A percentile compares a stretch with the other conserved stretches of the same genome.
Evolutionary conservation across 768 basidiomycete species (phyloP).

Genomic region (Rhodotorula babjevae): DNA sequence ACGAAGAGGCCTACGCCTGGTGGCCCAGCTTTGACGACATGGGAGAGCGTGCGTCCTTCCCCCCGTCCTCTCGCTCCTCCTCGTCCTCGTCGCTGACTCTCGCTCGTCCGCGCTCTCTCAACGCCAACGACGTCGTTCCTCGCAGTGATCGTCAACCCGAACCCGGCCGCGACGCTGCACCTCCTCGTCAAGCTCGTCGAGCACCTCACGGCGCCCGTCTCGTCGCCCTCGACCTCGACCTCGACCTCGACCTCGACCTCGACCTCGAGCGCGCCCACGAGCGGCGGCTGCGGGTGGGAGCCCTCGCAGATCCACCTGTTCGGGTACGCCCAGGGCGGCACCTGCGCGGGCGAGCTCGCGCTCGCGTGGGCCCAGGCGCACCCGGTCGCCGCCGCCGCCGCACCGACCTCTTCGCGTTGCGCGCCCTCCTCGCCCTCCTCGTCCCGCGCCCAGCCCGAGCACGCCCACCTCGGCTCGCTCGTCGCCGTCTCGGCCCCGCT

Average conservation of each 20-base stretch:
- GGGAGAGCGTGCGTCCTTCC: conserved; percentile 54
- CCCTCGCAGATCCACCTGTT: conserved; percentile 70
- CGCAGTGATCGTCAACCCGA: conserved; percentile 52
- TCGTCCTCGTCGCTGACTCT: no score
- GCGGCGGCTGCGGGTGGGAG: conserved; percentile 58
- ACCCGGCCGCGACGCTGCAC: conserved; percentile 66
- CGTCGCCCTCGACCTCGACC: conserved; percentile 47
- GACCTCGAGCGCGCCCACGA: conserved; percentile 47
- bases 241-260: conserved; percentile 46
- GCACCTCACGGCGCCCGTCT: conserved; percentile 55
- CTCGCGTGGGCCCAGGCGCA: conserved; percentile 45
- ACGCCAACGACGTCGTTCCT: not conserved
- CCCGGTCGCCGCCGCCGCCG: not conserved
- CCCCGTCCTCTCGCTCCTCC: not conserved
- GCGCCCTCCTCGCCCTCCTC: conserved; percentile 4
- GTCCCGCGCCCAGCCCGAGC: not conserved
- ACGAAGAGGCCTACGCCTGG: conserved; percentile 70
- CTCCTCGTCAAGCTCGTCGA: conserved; percentile 56
- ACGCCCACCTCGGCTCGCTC: conserved; percentile 61
- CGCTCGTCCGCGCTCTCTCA: no score
- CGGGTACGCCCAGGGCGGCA: conserved; percentile 84
- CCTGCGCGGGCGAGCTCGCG: conserved; percentile 65
- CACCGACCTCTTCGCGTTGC: not conserved
- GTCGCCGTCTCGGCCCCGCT: conserved; percentile 68
- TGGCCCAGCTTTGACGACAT: conserved; percentile 73